A percentile compares a stretch with the other conserved stretches of the same genome.
phyloP scores from a whole-genome alignment of 306 rosid genomes.

The Oemleria cerasiformis region DNA sequence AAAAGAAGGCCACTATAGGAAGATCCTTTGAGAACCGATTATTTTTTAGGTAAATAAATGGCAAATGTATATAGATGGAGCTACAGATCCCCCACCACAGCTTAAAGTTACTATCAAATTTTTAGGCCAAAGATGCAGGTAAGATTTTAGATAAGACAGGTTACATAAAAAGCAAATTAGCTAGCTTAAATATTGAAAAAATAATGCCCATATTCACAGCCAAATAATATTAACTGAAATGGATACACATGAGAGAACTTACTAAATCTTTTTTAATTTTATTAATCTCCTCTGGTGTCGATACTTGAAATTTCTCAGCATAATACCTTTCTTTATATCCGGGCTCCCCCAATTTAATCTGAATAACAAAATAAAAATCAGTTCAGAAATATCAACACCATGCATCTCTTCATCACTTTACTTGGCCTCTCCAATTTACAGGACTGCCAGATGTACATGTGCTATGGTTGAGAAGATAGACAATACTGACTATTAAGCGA shows the following conservation, averaged over 20 bases:
- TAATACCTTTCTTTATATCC: constrained; percentile 96
- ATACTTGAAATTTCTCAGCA: constrained; percentile 75
- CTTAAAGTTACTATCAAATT: not conserved
- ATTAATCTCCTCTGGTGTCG: constrained; percentile 56
- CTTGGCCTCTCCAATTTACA: not conserved
- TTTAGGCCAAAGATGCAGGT: not conserved
- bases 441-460: no score
- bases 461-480: not conserved
- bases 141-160: not conserved
- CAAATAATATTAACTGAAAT: constrained; percentile 10
- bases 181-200: not conserved
- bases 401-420: not conserved
- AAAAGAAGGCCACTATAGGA: no score
- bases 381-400: not conserved
- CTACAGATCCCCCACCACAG: not conserved
- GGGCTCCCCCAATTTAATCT: constrained; percentile 94
- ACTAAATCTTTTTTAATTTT: constrained; percentile 56
- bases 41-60: not conserved
- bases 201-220: not conserved
- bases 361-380: constrained; percentile 22
- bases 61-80: not conserved
- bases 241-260: constrained; percentile 15
- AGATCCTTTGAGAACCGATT: not conserved
- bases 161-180: not conserved
- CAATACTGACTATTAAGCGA: not conserved